Percentiles rank a stretch among this genome's conserved stretches.
These are phyloP conservation scores for Chytridiales sp. DNA, from an alignment of 371 early-diverging fungal genomes.

Conservation along the genomic window DNA sequence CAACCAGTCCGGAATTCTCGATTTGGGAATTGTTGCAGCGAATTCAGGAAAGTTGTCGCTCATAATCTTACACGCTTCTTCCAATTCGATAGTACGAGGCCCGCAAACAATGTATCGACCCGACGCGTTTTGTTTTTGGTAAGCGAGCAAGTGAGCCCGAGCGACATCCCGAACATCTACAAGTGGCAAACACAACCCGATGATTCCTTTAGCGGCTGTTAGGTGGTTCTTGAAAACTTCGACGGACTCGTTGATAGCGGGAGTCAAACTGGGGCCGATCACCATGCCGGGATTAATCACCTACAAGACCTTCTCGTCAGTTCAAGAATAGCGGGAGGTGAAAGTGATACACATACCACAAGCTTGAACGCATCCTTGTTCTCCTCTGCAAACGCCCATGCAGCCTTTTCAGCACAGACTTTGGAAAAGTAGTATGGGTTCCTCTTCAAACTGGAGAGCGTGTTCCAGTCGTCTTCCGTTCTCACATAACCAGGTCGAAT, in stretches of 20 bases:
- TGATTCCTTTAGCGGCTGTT: not conserved
- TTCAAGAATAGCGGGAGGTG: not conserved
- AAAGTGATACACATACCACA: not conserved
- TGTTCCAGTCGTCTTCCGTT: conserved; percentile 27
- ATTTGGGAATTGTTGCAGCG: not conserved
- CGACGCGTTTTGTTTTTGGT: not conserved
- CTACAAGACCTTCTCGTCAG: not conserved
- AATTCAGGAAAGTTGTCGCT: not conserved
- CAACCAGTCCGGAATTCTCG: not conserved
- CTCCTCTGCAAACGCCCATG: conserved; percentile 23
- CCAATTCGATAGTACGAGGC: not conserved
- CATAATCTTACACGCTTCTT: conserved; percentile 1
- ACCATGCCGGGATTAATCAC: not conserved
- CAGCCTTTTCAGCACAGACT: conserved; percentile 23
- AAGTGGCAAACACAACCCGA: conserved; percentile 5
- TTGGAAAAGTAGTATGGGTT: conserved; percentile 19
- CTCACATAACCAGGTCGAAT: conserved; percentile 12
- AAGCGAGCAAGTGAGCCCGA: conserved; percentile 5
- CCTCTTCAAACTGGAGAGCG: not conserved
- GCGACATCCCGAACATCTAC: conserved; percentile 14
- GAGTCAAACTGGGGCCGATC: conserved; percentile 1
- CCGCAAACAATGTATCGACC: conserved; percentile 5
- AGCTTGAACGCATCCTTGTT: conserved; percentile 18
- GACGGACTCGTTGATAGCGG: not conserved
- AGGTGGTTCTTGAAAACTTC: not conserved